Percentiles rank a stretch among this genome's conserved stretches.
phyloP scores from a whole-genome alignment of 2,329 filamentous ascomycete genomes.

The Chaetomium globosum region DNA sequence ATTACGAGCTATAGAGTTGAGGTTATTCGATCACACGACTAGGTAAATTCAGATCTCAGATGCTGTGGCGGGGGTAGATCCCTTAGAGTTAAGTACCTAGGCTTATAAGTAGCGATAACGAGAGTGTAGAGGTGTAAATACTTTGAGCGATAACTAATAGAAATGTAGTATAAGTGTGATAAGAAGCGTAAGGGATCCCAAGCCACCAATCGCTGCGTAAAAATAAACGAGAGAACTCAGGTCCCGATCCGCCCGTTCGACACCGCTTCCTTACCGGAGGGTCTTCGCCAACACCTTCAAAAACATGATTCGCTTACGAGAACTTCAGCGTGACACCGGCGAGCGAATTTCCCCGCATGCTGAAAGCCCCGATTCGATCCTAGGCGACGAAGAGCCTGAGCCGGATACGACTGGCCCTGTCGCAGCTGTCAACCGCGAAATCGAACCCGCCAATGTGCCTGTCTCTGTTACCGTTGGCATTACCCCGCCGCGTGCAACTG shows the following conservation, averaged over 20 bases:
- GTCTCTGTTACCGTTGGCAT: not conserved
- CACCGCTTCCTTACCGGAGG: too few species aligned
- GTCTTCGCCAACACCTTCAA: not conserved
- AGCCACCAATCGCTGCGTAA: not conserved
- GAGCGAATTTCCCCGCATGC: not conserved
- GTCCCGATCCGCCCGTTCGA: not conserved
- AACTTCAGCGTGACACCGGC: not conserved
- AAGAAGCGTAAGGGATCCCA: too few species aligned
- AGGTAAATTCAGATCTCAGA: too few species aligned
- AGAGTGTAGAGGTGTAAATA: too few species aligned
- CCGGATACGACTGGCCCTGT: not conserved
- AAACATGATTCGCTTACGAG: conserved; percentile 1
- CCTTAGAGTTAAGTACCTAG: too few species aligned
- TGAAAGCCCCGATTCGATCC: not conserved
- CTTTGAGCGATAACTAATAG: too few species aligned
- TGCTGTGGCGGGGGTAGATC: too few species aligned
- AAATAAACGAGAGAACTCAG: not conserved
- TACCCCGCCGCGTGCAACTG: not conserved
- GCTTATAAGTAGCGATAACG: too few species aligned
- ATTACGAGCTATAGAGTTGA: too few species aligned
- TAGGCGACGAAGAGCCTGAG: not conserved
- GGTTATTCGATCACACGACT: too few species aligned
- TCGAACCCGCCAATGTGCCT: not conserved
- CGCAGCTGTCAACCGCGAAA: not conserved
- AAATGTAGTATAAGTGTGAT: too few species aligned